Percentiles rank a stretch among this genome's conserved stretches.
Conservation (phyloP, 108 stramenopile species). For the Schizochytrium sp. region DNA sequence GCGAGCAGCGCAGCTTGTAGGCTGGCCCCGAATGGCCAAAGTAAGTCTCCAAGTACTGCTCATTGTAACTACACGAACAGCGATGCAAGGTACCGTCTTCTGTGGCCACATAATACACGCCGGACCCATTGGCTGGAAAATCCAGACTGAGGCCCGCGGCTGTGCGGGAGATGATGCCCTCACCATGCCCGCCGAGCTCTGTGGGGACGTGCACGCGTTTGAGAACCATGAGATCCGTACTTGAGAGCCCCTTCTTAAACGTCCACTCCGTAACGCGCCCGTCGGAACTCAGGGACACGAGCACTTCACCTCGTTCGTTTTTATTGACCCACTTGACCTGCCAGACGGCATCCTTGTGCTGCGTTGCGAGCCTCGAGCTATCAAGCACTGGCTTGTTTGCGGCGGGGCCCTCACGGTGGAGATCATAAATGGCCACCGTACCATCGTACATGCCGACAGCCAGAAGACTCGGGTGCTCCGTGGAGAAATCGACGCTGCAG, state of each 20-base stretch:
- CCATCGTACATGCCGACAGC: slow-evolving; percentile 54
- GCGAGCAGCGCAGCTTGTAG: slow-evolving; percentile 45
- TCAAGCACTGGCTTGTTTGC: slow-evolving; percentile 31
- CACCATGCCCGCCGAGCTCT: background rate
- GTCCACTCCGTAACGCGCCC: slow-evolving; percentile 55
- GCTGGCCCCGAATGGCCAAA: slow-evolving; percentile 49
- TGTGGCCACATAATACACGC: slow-evolving; percentile 42
- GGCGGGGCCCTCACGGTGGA: background rate
- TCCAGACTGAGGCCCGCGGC: slow-evolving; percentile 48
- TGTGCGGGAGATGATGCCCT: slow-evolving; percentile 45
- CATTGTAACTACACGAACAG: slow-evolving; percentile 51
- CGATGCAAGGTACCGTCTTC: slow-evolving; percentile 53
- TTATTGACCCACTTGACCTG: slow-evolving; percentile 52
- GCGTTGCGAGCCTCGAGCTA: slow-evolving; percentile 13
- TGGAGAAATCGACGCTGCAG: slow-evolving; percentile 42
- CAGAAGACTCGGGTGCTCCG: slow-evolving; percentile 37
- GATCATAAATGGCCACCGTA: slow-evolving; percentile 46
- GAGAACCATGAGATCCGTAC: slow-evolving; percentile 47
- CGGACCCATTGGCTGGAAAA: slow-evolving; percentile 40
- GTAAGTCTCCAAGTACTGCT: slow-evolving; percentile 53
- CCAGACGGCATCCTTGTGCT: slow-evolving; percentile 58
- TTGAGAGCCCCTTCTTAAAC: slow-evolving; percentile 49
- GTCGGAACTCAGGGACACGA: slow-evolving; percentile 51
- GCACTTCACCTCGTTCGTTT: slow-evolving; percentile 38
- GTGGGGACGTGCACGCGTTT: slow-evolving; percentile 20